Conservation (phyloP, 257 asterid species). For the Solanum paucissectum region DNA sequence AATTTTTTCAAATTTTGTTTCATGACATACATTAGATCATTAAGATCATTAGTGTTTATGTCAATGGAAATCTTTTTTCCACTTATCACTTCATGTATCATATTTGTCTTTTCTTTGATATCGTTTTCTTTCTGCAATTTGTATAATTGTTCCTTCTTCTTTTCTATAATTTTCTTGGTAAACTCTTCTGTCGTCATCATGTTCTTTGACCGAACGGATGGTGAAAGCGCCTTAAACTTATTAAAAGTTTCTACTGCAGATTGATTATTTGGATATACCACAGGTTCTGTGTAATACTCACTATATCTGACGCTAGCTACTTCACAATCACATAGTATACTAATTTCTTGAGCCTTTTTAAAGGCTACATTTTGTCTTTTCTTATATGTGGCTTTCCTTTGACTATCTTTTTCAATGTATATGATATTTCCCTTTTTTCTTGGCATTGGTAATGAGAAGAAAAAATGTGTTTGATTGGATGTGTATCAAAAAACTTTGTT, state of each 20-base stretch:
- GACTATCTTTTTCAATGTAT: not conserved
- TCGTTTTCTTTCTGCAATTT: not conserved
- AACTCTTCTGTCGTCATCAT: not conserved
- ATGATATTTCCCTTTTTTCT: not conserved
- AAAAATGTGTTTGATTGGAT: no score
- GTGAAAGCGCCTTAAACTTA: not conserved
- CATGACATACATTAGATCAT: no score
- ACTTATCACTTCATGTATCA: no score
- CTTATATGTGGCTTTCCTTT: not conserved
- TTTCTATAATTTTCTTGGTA: not conserved
- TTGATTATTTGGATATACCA: not conserved
- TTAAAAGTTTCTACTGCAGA: not conserved
- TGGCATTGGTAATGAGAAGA: not conserved
- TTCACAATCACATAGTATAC: conserved; percentile 1
- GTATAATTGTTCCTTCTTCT: not conserved
- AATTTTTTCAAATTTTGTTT: not conserved
- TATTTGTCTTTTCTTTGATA: no score
- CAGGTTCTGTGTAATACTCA: not conserved
- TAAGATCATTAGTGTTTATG: no score
- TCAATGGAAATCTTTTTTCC: no score
- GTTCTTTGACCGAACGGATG: not conserved
- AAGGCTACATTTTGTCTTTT: conserved; percentile 2
- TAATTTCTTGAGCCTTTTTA: conserved; percentile 1
- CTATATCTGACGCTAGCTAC: not conserved
- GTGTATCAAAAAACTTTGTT: no score